Percentiles rank a stretch among this genome's conserved stretches.
These are phyloP conservation scores for Aspergillus arachidicola DNA, from an alignment of 2,329 filamentous ascomycete genomes.

Conservation along the genomic window DNA sequence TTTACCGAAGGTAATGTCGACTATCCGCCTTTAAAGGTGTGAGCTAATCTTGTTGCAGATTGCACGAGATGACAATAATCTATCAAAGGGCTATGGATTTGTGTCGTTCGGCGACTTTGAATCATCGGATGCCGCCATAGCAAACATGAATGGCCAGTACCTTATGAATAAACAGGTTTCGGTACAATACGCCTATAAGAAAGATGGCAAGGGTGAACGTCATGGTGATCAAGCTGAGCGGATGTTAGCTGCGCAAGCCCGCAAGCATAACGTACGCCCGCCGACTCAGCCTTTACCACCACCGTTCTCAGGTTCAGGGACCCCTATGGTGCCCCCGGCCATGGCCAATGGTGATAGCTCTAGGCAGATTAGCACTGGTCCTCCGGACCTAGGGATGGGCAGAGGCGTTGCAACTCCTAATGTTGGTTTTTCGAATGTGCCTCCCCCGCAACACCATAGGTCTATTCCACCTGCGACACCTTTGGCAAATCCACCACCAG, in stretches of 20 bases:
- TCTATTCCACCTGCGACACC: constrained; percentile 61
- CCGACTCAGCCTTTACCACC: constrained; percentile 75
- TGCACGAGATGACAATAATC: constrained; percentile 82
- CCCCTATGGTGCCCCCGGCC: constrained; percentile 46
- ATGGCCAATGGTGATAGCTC: constrained; percentile 48
- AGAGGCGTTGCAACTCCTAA: constrained; percentile 45
- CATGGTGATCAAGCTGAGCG: constrained; percentile 94
- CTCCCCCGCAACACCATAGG: constrained; percentile 49
- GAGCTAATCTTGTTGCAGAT: constrained; percentile 47
- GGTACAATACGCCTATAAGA: constrained; percentile 99
- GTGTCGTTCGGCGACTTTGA: constrained; percentile 93
- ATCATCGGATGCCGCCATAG: constrained; percentile 85
- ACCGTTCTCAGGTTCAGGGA: constrained; percentile 62
- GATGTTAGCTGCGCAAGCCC: constrained; percentile 86
- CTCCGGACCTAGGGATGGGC: constrained; percentile 40
- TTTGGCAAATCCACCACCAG: constrained; percentile 51
- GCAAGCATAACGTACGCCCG: constrained; percentile 89
- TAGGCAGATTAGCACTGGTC: constrained; percentile 35
- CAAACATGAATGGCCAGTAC: constrained; percentile 94
- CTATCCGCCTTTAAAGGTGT: constrained; percentile 7
- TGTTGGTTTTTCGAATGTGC: constrained; percentile 45
- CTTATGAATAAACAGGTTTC: constrained; percentile 95
- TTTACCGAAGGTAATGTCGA: constrained; percentile 71
- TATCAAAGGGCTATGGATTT: constrained; percentile 95
- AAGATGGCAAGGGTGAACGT: constrained; percentile 94